phyloP scores from a whole-genome alignment of 2,329 filamentous ascomycete genomes.

The Cercospora berteroae region DNA sequence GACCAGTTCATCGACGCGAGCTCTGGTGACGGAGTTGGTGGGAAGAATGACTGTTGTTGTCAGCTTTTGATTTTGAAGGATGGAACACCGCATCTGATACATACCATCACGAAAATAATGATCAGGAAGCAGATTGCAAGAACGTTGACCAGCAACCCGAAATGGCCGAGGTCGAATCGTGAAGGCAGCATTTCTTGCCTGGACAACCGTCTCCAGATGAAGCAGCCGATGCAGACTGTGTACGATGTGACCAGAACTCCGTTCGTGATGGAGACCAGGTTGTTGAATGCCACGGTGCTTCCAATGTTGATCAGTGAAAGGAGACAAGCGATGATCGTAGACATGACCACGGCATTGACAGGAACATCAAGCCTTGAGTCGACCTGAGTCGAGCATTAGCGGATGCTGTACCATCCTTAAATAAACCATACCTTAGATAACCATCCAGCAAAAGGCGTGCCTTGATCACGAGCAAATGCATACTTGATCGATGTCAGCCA shows the following conservation, averaged over 20 bases:
- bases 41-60: constrained; percentile 21
- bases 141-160: constrained; percentile 20
- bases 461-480: constrained; percentile 3
- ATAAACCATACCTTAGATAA: neutral
- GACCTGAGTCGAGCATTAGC: neutral
- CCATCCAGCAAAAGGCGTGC: constrained; percentile 3
- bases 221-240: constrained; percentile 25
- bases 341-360: constrained; percentile 27
- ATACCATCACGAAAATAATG: constrained; percentile 9
- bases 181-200: constrained; percentile 23
- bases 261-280: constrained; percentile 37
- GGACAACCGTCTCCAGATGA: constrained; percentile 24
- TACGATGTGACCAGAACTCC: constrained; percentile 36
- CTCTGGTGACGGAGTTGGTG: constrained; percentile 20
- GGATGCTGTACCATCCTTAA: neutral
- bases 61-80: neutral
- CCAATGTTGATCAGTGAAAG: constrained; percentile 34
- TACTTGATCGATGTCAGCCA: neutral
- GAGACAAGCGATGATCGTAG: constrained; percentile 20
- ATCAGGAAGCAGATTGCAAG: constrained; percentile 23
- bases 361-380: constrained; percentile 20
- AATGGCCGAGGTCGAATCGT: constrained; percentile 27
- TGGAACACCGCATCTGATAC: neutral
- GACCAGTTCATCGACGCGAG: constrained; percentile 28
- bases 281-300: constrained; percentile 43